A percentile compares a stretch with the other conserved stretches of the same genome.
Evolutionary conservation across 495 filamentous ascomycete genomes (phyloP).

Genomic region (Opeltia flavorubescens): DNA sequence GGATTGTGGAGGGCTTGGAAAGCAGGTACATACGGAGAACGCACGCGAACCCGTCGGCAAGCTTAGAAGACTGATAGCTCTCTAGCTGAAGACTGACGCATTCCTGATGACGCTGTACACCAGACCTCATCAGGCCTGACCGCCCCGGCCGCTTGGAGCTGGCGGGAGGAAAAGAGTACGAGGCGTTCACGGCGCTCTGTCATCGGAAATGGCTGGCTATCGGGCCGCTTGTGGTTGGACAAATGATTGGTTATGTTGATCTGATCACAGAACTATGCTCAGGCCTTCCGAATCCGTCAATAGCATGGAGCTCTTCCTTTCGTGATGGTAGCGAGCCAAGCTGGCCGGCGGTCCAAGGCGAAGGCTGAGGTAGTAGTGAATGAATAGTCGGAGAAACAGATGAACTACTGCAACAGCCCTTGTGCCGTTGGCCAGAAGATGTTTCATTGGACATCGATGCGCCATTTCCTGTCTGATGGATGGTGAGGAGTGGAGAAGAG

Average conservation of each 20-base stretch:
- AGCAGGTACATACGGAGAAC: conserved; percentile 1
- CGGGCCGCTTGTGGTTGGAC: background rate
- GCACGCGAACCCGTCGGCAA: background rate
- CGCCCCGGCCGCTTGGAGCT: background rate
- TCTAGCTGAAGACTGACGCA: background rate
- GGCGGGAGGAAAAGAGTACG: background rate
- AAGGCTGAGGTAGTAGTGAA: background rate
- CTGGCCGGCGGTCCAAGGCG: background rate
- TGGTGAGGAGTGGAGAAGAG: background rate
- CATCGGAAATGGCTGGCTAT: background rate
- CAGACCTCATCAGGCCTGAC: background rate
- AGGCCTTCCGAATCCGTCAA: background rate
- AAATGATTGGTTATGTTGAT: background rate
- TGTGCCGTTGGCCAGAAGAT: background rate
- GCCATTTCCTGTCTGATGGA: background rate
- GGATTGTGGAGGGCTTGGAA: background rate
- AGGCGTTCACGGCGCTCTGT: background rate
- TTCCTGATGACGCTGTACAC: background rate
- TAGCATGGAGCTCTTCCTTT: background rate
- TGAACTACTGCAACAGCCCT: background rate
- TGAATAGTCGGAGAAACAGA: background rate
- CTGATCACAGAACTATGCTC: background rate
- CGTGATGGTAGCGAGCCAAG: background rate
- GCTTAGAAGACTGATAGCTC: background rate
- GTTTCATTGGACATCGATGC: background rate